These are phyloP conservation scores for Malus sieversii DNA, from an alignment of 306 rosid genomes.

Conservation along the genomic window DNA sequence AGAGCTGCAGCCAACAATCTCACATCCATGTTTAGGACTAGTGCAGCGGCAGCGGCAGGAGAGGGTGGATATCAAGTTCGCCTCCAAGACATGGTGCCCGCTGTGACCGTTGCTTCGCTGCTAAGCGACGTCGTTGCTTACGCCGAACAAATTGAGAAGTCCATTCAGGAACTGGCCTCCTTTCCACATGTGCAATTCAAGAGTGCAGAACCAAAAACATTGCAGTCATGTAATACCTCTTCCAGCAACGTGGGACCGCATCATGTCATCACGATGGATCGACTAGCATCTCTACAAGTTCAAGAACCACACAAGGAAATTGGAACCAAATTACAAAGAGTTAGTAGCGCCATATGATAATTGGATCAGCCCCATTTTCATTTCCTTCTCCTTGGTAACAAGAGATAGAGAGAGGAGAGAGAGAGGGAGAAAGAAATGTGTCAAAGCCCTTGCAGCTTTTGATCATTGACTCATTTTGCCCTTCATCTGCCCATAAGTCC, in stretches of 20 bases:
- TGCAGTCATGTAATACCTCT: neutral
- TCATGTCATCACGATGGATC: neutral
- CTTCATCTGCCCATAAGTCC: neutral
- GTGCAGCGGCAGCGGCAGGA: neutral
- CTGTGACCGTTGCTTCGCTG: constrained; percentile 18
- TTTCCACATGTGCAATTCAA: constrained; percentile 5
- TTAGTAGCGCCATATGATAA: neutral
- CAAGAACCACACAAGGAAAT: neutral
- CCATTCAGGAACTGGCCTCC: constrained; percentile 4
- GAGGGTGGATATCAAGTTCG: constrained; percentile 6
- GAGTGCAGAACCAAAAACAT: neutral
- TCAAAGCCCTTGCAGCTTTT: neutral
- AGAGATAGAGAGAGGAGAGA: neutral
- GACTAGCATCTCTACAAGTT: too few relatives aligned
- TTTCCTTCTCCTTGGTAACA: neutral
- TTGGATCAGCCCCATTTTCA: neutral
- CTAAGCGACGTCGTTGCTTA: neutral
- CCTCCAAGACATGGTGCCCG: constrained; percentile 22
- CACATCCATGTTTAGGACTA: constrained; percentile 8
- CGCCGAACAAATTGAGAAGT: neutral
- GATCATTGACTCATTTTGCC: neutral
- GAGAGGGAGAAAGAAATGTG: neutral
- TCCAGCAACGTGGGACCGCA: neutral
- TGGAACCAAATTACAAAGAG: neutral
- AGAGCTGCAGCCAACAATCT: constrained; percentile 20